Conservation (phyloP, 208 protist species). For the Naegleria fowleri region DNA sequence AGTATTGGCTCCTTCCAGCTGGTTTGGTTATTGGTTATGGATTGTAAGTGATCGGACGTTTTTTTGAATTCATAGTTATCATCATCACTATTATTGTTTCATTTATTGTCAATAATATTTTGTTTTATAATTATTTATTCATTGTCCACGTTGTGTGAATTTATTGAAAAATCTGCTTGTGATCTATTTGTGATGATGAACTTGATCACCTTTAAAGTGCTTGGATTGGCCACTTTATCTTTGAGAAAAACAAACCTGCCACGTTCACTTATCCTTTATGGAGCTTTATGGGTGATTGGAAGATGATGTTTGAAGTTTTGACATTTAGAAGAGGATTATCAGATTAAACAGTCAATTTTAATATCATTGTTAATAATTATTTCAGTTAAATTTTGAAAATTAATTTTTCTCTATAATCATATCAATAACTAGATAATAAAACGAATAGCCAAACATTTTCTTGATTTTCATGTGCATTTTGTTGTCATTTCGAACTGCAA, state of each 20-base stretch:
- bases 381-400: too few relatives aligned
- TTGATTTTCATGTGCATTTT: background rate
- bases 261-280: constrained; percentile 45
- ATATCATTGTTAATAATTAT: too few relatives aligned
- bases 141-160: background rate
- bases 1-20: background rate
- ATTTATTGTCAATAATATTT: too few relatives aligned
- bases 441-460: background rate
- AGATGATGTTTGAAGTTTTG: constrained; percentile 43
- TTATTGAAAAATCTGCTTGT: background rate
- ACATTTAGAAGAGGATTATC: constrained; percentile 3
- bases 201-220: constrained; percentile 26
- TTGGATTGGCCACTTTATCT: constrained; percentile 47
- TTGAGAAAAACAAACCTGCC: constrained; percentile 48
- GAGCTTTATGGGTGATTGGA: constrained; percentile 37
- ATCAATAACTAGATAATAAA: background rate
- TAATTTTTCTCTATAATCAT: background rate
- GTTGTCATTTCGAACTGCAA: background rate
- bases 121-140: background rate
- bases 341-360: too few relatives aligned
- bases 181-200: background rate
- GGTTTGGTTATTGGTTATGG: background rate
- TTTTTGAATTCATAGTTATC: background rate
- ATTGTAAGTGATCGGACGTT: background rate
- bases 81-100: too few relatives aligned